Conservation (phyloP, 306 rosid species). For the Casuarina equisetifolia region DNA sequence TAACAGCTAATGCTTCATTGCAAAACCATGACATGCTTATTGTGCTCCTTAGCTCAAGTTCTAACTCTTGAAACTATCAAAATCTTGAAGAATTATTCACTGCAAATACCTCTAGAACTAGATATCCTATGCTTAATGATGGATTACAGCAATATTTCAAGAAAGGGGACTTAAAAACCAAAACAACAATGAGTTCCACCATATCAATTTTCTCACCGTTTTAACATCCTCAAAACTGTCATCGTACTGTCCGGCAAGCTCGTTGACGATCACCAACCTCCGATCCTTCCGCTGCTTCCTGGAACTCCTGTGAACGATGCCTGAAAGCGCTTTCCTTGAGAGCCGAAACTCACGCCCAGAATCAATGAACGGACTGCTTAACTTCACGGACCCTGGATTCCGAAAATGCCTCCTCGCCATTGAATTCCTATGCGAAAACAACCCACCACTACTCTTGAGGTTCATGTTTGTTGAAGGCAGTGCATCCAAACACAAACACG, state of each 20-base stretch:
- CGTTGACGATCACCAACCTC: slow-evolving; percentile 50
- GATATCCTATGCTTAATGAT: not conserved
- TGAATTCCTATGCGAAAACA: slow-evolving; percentile 50
- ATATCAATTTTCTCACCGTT: slow-evolving; percentile 45
- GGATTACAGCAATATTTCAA: not conserved
- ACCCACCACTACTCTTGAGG: slow-evolving; percentile 64
- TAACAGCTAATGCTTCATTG: not conserved
- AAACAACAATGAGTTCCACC: not conserved
- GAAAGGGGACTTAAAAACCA: not conserved
- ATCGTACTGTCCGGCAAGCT: slow-evolving; percentile 88
- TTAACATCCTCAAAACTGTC: slow-evolving; percentile 84
- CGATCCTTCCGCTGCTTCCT: slow-evolving; percentile 65
- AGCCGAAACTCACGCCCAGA: slow-evolving; percentile 62
- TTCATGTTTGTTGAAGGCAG: slow-evolving; percentile 57
- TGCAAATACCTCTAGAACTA: not conserved
- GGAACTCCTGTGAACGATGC: slow-evolving; percentile 35
- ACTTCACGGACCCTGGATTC: slow-evolving; percentile 39
- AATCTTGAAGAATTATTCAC: not conserved
- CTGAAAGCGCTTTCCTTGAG: slow-evolving; percentile 31
- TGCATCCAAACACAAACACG: slow-evolving; percentile 85
- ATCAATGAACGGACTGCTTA: slow-evolving; percentile 70
- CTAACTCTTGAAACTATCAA: not conserved
- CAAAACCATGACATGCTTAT: not conserved
- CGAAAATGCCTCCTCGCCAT: slow-evolving; percentile 42
- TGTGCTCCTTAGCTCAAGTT: not conserved